phyloP scores from a whole-genome alignment of 2,329 filamentous ascomycete genomes.

The Cryphonectria parasitica region DNA sequence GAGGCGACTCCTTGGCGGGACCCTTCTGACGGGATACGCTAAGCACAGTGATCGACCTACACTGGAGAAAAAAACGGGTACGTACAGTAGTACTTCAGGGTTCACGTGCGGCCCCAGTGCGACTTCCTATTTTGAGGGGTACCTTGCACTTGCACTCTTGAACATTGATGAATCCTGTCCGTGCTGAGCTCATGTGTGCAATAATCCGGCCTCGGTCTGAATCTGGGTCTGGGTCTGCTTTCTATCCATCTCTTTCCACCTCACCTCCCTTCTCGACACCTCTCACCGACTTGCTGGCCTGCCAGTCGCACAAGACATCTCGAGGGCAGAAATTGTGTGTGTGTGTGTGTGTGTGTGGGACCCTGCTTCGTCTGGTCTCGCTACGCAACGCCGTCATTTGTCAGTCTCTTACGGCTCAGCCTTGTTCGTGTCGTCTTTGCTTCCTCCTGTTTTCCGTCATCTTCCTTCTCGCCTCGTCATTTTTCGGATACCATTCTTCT shows the following conservation, averaged over 20 bases:
- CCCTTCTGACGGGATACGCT: slow-evolving; percentile 18
- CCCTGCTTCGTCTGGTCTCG: slow-evolving; percentile 1
- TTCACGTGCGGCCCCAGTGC: slow-evolving; percentile 11
- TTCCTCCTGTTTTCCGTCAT: slow-evolving; percentile 18
- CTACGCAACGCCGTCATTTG: slow-evolving; percentile 3
- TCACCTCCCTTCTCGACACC: slow-evolving; percentile 2
- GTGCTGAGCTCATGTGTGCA: slow-evolving; percentile 8
- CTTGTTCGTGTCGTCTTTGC: slow-evolving; percentile 16
- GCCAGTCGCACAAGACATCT: slow-evolving; percentile 6
- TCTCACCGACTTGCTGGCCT: not conserved
- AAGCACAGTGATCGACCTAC: slow-evolving; percentile 10
- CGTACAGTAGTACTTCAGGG: slow-evolving; percentile 5
- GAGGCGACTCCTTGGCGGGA: slow-evolving; percentile 4
- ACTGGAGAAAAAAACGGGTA: slow-evolving; percentile 11
- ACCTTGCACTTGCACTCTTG: slow-evolving; percentile 14
- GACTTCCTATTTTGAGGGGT: slow-evolving; percentile 19
- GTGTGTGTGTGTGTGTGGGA: not conserved
- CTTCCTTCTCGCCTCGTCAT: slow-evolving; percentile 19
- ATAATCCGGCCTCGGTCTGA: slow-evolving; percentile 18
- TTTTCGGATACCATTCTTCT: slow-evolving; percentile 6
- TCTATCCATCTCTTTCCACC: not conserved
- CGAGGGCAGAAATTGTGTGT: not conserved
- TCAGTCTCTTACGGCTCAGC: slow-evolving; percentile 6
- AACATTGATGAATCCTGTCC: slow-evolving; percentile 9
- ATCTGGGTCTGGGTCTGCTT: slow-evolving; percentile 3